phyloP scores from a whole-genome alignment of 106 monocot genomes.

The Alisma plantagoaquatica region DNA sequence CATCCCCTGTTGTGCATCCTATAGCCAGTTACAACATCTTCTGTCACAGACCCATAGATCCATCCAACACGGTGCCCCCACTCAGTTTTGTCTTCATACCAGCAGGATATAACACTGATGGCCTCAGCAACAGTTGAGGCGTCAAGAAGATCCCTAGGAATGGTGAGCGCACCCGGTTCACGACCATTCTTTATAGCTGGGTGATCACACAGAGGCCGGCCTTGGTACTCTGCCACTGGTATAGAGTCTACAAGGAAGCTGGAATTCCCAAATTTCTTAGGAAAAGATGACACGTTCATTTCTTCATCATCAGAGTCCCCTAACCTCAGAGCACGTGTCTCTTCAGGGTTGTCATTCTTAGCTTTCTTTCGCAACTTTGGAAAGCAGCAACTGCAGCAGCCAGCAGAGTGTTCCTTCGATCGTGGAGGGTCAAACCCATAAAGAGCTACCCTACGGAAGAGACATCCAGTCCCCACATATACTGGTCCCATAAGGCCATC shows the following conservation, averaged over 20 bases:
- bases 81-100: constrained; percentile 96
- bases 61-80: constrained; percentile 85
- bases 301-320: constrained; percentile 38
- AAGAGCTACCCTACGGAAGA: constrained; percentile 88
- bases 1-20: constrained; percentile 93
- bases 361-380: constrained; percentile 16
- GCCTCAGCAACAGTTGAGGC: constrained; percentile 85
- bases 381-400: constrained; percentile 46
- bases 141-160: constrained; percentile 54
- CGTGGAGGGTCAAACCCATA: constrained; percentile 96
- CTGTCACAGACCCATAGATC: constrained; percentile 92
- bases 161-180: constrained; percentile 53
- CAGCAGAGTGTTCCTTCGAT: constrained; percentile 33
- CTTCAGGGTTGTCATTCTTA: constrained; percentile 31
- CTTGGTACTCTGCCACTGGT: constrained; percentile 66
- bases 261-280: constrained; percentile 91
- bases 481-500: constrained; percentile 93
- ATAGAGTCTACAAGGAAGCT: constrained; percentile 68
- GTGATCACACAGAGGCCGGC: constrained; percentile 76
- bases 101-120: constrained; percentile 83
- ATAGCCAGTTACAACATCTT: constrained; percentile 91
- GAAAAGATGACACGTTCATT: constrained; percentile 45
- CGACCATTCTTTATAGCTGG: constrained; percentile 73
- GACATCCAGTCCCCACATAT: constrained; percentile 93
- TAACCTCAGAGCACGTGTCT: constrained; percentile 41